Evolutionary conservation across 257 asterid species (phyloP), one percentile per base, ranked within the genome.

Genomic region (Penstemon eatonii): DNA sequence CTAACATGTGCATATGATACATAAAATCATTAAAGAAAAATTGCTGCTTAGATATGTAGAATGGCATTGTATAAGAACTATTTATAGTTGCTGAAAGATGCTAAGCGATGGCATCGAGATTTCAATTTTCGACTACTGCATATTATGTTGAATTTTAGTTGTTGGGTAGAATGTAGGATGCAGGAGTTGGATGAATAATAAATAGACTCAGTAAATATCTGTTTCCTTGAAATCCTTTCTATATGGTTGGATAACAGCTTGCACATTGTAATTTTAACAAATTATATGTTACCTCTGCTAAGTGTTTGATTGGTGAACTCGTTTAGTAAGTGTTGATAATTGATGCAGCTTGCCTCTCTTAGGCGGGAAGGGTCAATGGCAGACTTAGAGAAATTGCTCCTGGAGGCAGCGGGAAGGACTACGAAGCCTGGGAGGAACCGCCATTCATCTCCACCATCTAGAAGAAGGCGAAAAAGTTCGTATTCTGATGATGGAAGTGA

Each of bases 341-440:
- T 65, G 51, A 45, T 77, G 71, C 56, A 65, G 51, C 61, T 72
- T 69, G 43, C 52, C 47, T 43, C 53, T 65, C 49, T 66, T 44
- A 76, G 72, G 78, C 53, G 53, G 56, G 55, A 44, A 63, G 60
- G 42, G 73, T 68, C 67, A 49, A 93, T 93, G 99, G 86, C 91
- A 41, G 96, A 93, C 75, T 83, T 93, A 56, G 97, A 91, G 56
- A 80, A 90, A 66, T 75, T 88, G 84, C 92, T 93, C 42, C 86
- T 93, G 56, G 95, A 88, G 84, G 97, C 97, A 67, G 97, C 99
- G 60, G 99, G 97, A 66, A 81, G 96, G 79, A 85, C 92, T 55
- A 80, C 77, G 59, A 71, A 77, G 5, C 63, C 86, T 61, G 91
- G 86, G 68, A 85, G 90, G 78, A 83, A 79, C 56, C 91, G 88